These are phyloP conservation scores for Rubus parviflorus DNA, from an alignment of 306 rosid genomes.

Conservation along the genomic window DNA sequence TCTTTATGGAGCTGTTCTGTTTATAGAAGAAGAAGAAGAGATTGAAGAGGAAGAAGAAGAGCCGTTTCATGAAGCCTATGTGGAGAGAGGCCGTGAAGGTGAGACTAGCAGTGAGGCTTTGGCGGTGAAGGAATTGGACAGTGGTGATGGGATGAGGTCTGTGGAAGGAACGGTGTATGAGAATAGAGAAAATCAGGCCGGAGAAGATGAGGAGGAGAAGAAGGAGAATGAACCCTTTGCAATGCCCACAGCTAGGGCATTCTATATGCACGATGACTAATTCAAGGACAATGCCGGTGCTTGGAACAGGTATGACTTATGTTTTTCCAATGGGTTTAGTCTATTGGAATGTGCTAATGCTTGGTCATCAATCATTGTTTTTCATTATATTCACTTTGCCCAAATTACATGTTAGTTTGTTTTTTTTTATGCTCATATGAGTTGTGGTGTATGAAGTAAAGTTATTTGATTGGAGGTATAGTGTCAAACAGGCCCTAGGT, in stretches of 20 bases:
- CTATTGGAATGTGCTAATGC: not conserved
- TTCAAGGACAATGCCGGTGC: slow-evolving; percentile 79
- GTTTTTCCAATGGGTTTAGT: not conserved
- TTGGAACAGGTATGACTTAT: slow-evolving; percentile 59
- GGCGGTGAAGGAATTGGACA: slow-evolving; percentile 37
- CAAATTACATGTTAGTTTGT: not conserved
- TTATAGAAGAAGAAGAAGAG: slow-evolving; percentile 38
- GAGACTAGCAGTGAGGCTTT: slow-evolving; percentile 32
- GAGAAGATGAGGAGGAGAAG: slow-evolving; percentile 57
- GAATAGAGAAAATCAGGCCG: slow-evolving; percentile 36
- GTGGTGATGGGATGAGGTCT: slow-evolving; percentile 37
- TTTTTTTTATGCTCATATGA: not conserved
- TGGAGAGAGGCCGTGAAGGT: slow-evolving; percentile 37
- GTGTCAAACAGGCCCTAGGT: not conserved
- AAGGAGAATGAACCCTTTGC: slow-evolving; percentile 94
- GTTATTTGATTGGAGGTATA: not conserved
- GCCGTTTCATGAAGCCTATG: slow-evolving; percentile 5
- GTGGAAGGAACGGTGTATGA: slow-evolving; percentile 46
- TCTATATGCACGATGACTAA: slow-evolving; percentile 94
- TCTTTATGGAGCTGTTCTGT: no score
- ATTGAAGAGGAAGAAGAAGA: slow-evolving; percentile 37
- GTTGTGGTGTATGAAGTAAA: not conserved
- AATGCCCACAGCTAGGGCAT: slow-evolving; percentile 95
- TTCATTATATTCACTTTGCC: not conserved
- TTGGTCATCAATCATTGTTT: not conserved